Evolutionary conservation across 371 early-diverging fungal species (phyloP).

Genomic region (Rhizomucor miehei): DNA sequence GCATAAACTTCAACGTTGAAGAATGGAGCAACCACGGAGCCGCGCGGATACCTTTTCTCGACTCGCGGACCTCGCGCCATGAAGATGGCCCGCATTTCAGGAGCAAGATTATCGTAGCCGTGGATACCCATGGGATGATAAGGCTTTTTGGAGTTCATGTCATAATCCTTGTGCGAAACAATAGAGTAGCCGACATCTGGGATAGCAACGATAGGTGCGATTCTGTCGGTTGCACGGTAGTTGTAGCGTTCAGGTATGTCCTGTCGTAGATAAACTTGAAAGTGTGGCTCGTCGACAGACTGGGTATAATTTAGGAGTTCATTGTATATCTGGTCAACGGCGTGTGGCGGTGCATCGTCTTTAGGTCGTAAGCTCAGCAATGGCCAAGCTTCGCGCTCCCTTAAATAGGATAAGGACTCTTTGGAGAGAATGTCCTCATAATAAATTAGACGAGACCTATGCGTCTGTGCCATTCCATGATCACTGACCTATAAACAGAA

Average conservation of each 20-base stretch:
- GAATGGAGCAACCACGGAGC: constrained; percentile 51
- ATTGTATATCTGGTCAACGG: constrained; percentile 23
- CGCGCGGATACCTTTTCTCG: constrained; percentile 14
- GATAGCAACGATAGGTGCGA: constrained; percentile 73
- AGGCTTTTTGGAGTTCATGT: constrained; percentile 13
- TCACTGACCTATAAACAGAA: constrained; percentile 63
- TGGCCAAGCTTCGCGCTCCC: constrained; percentile 34
- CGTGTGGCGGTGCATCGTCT: constrained; percentile 26
- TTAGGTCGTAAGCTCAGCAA: constrained; percentile 47
- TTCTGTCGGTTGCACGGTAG: constrained; percentile 57
- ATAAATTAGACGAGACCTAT: constrained; percentile 59
- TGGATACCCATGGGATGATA: constrained; percentile 65
- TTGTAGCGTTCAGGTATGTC: constrained; percentile 67
- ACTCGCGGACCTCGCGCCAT: constrained; percentile 81
- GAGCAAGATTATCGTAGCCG: constrained; percentile 80
- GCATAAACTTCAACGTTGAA: constrained; percentile 77
- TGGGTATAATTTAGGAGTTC: constrained; percentile 31
- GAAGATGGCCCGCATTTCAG: constrained; percentile 88
- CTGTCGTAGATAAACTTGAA: constrained; percentile 61
- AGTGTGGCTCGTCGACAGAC: constrained; percentile 47
- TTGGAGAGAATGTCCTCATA: constrained; percentile 68
- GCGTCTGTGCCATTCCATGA: constrained; percentile 84
- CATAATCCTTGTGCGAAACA: constrained; percentile 38
- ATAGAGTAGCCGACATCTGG: constrained; percentile 66
- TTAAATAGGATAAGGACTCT: constrained; percentile 25